phyloP scores from a whole-genome alignment of 2,329 filamentous ascomycete species.

The Penicillium sp. region DNA sequence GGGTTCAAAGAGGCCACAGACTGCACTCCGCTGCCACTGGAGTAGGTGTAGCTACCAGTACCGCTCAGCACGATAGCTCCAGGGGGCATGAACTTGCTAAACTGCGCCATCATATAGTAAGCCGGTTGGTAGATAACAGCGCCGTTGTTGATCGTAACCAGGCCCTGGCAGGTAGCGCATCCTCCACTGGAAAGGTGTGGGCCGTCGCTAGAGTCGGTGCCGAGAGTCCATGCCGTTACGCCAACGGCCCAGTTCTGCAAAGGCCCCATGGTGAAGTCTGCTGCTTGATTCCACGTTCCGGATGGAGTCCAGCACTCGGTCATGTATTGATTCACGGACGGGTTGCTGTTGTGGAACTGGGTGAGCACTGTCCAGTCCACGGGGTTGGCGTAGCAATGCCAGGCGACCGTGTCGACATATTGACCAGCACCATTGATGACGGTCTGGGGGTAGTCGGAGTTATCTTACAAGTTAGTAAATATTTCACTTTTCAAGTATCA shows the following conservation, averaged over 20 bases:
- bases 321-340: conserved; percentile 39
- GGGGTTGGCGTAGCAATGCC: conserved; percentile 41
- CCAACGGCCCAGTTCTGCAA: conserved; percentile 33
- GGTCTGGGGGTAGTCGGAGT: conserved; percentile 34
- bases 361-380: conserved; percentile 37
- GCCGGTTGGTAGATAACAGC: conserved; percentile 50
- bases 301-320: conserved; percentile 40
- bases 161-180: conserved; percentile 27
- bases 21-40: conserved; percentile 38
- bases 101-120: conserved; percentile 57
- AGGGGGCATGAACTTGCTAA: conserved; percentile 49
- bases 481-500: too few relatives aligned
- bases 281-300: conserved; percentile 26
- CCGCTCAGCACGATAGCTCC: conserved; percentile 46
- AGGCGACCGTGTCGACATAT: conserved; percentile 35
- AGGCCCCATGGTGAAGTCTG: conserved; percentile 30
- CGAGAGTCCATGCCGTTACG: conserved; percentile 32
- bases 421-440: conserved; percentile 31
- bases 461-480: conserved; percentile 17
- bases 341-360: conserved; percentile 34
- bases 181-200: conserved; percentile 30
- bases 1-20: conserved; percentile 50
- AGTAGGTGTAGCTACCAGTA: conserved; percentile 47
- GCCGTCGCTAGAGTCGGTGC: conserved; percentile 26
- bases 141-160: conserved; percentile 31